phyloP scores from a whole-genome alignment of 768 basidiomycete species.

The Megacollybia marginata region DNA sequence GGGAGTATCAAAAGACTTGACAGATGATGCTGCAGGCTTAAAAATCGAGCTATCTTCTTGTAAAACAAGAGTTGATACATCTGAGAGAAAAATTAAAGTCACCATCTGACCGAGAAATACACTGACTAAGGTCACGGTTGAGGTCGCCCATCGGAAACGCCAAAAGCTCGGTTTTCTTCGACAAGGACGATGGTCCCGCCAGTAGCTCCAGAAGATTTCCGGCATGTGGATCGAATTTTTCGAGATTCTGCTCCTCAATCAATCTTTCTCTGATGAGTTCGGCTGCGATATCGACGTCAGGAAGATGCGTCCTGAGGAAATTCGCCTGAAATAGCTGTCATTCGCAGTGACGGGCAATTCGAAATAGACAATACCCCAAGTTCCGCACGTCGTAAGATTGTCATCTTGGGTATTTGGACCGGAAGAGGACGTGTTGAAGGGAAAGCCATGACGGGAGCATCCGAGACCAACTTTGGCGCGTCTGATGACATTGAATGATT shows the following conservation, averaged over 20 bases:
- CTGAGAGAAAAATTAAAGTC: slow-evolving; percentile 24
- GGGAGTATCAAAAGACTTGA: slow-evolving; percentile 52
- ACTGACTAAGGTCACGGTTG: slow-evolving; percentile 54
- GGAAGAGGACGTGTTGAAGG: slow-evolving; percentile 45
- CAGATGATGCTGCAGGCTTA: slow-evolving; percentile 32
- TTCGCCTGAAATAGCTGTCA: slow-evolving; percentile 40
- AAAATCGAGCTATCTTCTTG: slow-evolving; percentile 20
- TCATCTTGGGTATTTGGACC: slow-evolving; percentile 19
- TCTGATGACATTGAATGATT: slow-evolving; percentile 1
- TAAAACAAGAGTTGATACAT: slow-evolving; percentile 34
- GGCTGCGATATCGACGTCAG: slow-evolving; percentile 68
- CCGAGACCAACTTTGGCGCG: slow-evolving; percentile 14
- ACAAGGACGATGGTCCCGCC: slow-evolving; percentile 16
- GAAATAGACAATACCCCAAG: slow-evolving; percentile 45
- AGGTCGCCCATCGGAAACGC: slow-evolving; percentile 63
- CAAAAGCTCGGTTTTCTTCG: slow-evolving; percentile 23
- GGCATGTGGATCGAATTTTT: slow-evolving; percentile 46
- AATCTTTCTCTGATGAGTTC: slow-evolving; percentile 57
- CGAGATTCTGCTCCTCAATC: slow-evolving; percentile 24
- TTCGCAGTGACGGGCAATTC: neutral
- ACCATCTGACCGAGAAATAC: neutral
- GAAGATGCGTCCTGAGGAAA: slow-evolving; percentile 63
- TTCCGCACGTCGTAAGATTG: slow-evolving; percentile 47
- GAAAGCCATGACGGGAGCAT: slow-evolving; percentile 38
- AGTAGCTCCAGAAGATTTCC: slow-evolving; percentile 48